Percentiles rank a stretch among this genome's conserved stretches.
Conservation (phyloP, 495 filamentous ascomycete species). For the Talaromyces stipitatus region DNA sequence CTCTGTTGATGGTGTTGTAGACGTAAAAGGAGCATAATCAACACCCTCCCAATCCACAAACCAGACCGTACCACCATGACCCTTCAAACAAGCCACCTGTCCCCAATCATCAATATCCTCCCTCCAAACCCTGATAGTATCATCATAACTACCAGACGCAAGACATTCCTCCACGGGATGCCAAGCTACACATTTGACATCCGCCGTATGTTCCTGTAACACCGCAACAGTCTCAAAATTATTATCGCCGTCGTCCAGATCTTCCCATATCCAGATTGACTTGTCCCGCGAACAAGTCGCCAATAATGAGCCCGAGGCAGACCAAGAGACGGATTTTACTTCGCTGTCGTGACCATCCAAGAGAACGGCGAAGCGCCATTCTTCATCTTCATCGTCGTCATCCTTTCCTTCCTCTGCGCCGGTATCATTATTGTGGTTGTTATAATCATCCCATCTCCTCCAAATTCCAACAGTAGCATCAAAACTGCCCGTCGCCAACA, state of each 20-base stretch:
- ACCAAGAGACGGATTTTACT: conserved; percentile 81
- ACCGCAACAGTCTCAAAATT: conserved; percentile 96
- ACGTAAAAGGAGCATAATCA: conserved; percentile 13
- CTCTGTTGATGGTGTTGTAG: background rate
- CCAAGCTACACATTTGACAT: conserved; percentile 92
- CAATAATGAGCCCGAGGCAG: conserved; percentile 67
- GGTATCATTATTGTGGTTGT: background rate
- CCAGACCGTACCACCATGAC: conserved; percentile 81
- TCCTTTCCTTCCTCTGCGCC: conserved; percentile 17
- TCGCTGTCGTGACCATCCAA: conserved; percentile 93
- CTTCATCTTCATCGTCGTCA: conserved; percentile 63
- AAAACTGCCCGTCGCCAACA: conserved; percentile 86
- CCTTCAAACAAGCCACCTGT: conserved; percentile 72
- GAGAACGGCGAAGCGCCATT: conserved; percentile 81
- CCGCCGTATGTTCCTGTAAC: conserved; percentile 84
- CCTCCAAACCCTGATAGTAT: conserved; percentile 79
- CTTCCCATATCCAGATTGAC: conserved; percentile 98
- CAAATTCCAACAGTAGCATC: conserved; percentile 87
- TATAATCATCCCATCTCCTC: conserved; percentile 54
- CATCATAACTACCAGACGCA: conserved; percentile 84
- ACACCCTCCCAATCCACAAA: conserved; percentile 67
- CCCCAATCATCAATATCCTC: conserved; percentile 93
- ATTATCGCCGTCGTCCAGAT: conserved; percentile 72
- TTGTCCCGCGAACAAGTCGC: conserved; percentile 91
- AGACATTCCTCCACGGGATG: conserved; percentile 75